Conservation (phyloP, 768 basidiomycete species). For the Lepiota venenata region DNA sequence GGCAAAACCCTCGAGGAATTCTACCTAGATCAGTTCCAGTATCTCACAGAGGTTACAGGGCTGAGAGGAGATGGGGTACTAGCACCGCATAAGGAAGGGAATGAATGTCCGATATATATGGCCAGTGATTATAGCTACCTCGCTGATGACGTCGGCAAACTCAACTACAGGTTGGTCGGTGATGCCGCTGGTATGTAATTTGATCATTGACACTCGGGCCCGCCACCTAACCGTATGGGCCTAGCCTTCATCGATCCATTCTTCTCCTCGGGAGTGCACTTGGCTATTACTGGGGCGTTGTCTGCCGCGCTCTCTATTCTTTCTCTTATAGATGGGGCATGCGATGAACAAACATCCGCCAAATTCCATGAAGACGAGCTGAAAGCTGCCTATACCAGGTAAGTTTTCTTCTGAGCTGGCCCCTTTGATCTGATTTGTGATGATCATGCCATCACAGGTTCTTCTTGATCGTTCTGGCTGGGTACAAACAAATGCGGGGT, state of each 20-base stretch:
- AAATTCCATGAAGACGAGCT: conserved; percentile 30
- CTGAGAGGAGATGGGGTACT: conserved; percentile 26
- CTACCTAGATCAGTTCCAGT: conserved; percentile 35
- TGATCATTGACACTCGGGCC: background rate
- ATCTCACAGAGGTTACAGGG: conserved; percentile 25
- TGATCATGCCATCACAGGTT: conserved; percentile 27
- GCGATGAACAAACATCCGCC: conserved; percentile 24
- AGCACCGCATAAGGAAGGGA: conserved; percentile 13
- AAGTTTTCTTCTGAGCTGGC: background rate
- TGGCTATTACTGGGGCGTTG: conserved; percentile 35
- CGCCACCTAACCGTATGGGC: background rate
- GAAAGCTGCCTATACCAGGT: conserved; percentile 32
- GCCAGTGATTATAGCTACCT: conserved; percentile 36
- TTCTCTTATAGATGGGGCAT: conserved; percentile 29
- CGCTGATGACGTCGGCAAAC: conserved; percentile 29
- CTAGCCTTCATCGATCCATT: conserved; percentile 44
- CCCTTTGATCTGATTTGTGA: background rate
- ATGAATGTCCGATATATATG: conserved; percentile 17
- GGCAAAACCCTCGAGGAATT: conserved; percentile 18
- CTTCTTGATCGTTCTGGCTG: conserved; percentile 45
- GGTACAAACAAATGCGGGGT: conserved; percentile 47
- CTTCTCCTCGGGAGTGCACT: conserved; percentile 42
- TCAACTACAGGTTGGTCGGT: conserved; percentile 33
- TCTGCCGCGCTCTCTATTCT: conserved; percentile 35
- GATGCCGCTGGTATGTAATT: conserved; percentile 36